Percentiles rank a stretch among this genome's conserved stretches.
Evolutionary conservation across 169 alveolate species (phyloP).

Genomic region (Cryptosporidium meleagridis): DNA sequence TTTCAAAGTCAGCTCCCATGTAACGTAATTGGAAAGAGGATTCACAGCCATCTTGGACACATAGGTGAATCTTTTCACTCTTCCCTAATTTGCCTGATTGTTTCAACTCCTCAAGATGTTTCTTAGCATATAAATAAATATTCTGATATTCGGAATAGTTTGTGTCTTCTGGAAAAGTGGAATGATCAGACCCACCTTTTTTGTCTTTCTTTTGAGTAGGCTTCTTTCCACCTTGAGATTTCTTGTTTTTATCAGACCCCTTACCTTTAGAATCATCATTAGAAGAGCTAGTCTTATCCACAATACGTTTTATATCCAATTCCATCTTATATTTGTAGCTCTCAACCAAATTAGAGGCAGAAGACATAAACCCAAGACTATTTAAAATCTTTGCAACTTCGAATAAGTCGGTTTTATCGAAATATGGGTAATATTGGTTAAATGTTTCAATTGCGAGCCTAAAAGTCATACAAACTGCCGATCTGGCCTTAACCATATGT

Average conservation of each 20-base stretch:
- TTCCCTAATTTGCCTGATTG: not conserved
- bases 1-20: constrained; percentile 87
- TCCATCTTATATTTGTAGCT: constrained; percentile 50
- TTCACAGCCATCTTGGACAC: constrained; percentile 27
- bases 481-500: constrained; percentile 59
- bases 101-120: constrained; percentile 12
- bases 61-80: constrained; percentile 23
- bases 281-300: not conserved
- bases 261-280: not conserved
- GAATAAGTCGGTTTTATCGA: constrained; percentile 40
- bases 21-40: constrained; percentile 79
- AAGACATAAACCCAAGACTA: constrained; percentile 12
- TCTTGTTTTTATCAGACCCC: constrained; percentile 14
- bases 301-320: constrained; percentile 5
- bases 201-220: constrained; percentile 8
- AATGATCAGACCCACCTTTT: constrained; percentile 7
- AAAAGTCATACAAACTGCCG: constrained; percentile 66
- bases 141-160: constrained; percentile 34
- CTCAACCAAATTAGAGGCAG: constrained; percentile 39
- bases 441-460: constrained; percentile 55
- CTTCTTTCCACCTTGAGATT: not conserved
- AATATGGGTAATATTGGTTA: constrained; percentile 29
- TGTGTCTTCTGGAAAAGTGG: constrained; percentile 44
- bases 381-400: constrained; percentile 20
- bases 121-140: constrained; percentile 19